A percentile compares a stretch with the other conserved stretches of the same genome.
Conservation (phyloP, 2,329 filamentous ascomycete genomes). For the Talaromyces sp. region DNA sequence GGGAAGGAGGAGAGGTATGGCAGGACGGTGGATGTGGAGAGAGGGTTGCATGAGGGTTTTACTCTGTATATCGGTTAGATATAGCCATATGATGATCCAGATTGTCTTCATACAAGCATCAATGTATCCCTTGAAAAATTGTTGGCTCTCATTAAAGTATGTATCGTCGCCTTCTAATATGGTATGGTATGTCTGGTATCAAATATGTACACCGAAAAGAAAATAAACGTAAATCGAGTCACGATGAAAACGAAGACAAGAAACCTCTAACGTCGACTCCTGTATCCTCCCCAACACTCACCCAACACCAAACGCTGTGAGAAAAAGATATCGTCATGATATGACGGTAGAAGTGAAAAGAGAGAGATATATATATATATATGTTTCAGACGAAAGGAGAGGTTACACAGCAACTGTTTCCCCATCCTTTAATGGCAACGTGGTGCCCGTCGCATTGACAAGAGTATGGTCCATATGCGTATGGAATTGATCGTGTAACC, state of each 20-base stretch:
- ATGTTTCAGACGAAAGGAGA: background rate
- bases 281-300: background rate
- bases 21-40: background rate
- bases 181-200: constrained; percentile 4
- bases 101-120: too few species aligned
- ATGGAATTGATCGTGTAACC: constrained; percentile 17
- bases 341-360: background rate
- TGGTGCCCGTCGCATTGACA: constrained; percentile 13
- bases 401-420: constrained; percentile 10
- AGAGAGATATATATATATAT: too few species aligned
- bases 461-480: constrained; percentile 9
- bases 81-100: background rate
- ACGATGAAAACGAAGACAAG: background rate
- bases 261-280: constrained; percentile 7
- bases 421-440: constrained; percentile 9
- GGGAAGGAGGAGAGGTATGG: background rate
- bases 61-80: constrained; percentile 13
- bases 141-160: constrained; percentile 1
- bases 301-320: background rate
- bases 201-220: constrained; percentile 11
- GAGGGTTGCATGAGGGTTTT: background rate
- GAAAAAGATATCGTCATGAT: background rate
- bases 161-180: constrained; percentile 3
- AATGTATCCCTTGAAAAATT: background rate
- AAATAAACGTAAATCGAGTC: background rate